These are phyloP conservation scores for Rhizopogon vulgaris DNA, from an alignment of 768 basidiomycete genomes.

Conservation along the genomic window DNA sequence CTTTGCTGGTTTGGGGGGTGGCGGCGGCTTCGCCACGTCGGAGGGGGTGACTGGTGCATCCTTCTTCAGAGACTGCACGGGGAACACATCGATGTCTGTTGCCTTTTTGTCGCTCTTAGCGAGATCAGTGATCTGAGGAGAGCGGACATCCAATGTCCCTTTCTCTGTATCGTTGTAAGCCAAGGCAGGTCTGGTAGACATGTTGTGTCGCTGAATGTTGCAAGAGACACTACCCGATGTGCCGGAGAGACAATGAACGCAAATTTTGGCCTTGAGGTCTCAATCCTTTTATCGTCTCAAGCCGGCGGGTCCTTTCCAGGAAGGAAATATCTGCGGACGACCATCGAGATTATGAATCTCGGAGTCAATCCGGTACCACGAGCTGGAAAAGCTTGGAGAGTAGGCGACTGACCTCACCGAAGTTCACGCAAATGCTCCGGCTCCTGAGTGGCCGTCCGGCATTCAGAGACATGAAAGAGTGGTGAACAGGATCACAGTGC, in stretches of 20 bases:
- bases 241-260: slow-evolving; percentile 4
- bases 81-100: slow-evolving; percentile 20
- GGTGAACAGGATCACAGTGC: not conserved
- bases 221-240: slow-evolving; percentile 10
- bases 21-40: slow-evolving; percentile 28
- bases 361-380: slow-evolving; percentile 12
- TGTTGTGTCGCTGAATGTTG: slow-evolving; percentile 12
- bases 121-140: slow-evolving; percentile 25
- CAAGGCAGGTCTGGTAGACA: slow-evolving; percentile 36
- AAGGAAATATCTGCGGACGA: slow-evolving; percentile 1
- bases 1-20: slow-evolving; percentile 37
- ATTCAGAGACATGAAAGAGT: slow-evolving; percentile 1
- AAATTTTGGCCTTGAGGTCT: not conserved
- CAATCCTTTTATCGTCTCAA: slow-evolving; percentile 18
- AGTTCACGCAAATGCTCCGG: slow-evolving; percentile 1
- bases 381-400: not conserved
- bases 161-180: slow-evolving; percentile 52
- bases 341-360: slow-evolving; percentile 6
- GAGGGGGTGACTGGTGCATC: slow-evolving; percentile 32
- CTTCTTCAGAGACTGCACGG: slow-evolving; percentile 35
- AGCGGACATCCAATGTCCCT: slow-evolving; percentile 43
- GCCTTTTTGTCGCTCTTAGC: slow-evolving; percentile 36
- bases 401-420: slow-evolving; percentile 3
- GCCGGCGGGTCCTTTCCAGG: slow-evolving; percentile 6
- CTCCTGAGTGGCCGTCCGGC: slow-evolving; percentile 9